Evolutionary conservation across 768 basidiomycete genomes (phyloP).

Genomic region (Phlebiopsis gigantea): DNA sequence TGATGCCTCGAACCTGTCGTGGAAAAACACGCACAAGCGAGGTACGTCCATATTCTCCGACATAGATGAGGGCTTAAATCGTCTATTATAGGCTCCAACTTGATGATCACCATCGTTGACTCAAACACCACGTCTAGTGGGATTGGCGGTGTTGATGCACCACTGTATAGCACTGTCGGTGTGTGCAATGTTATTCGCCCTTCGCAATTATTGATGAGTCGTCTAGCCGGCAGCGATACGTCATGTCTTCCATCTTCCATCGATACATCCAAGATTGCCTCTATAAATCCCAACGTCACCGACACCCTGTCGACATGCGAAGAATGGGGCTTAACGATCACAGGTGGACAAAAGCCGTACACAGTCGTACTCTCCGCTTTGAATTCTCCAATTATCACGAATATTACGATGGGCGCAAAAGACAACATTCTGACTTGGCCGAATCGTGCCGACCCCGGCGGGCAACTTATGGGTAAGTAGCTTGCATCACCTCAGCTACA

Average conservation of each 20-base stretch:
- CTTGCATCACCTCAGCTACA: not conserved
- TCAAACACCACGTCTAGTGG: conserved; percentile 27
- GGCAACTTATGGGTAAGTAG: conserved; percentile 36
- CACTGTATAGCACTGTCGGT: conserved; percentile 2
- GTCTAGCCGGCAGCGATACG: conserved; percentile 27
- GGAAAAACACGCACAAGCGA: conserved; percentile 33
- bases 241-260: conserved; percentile 20
- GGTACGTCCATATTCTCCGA: conserved; percentile 28
- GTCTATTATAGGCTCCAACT: conserved; percentile 30
- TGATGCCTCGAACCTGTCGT: conserved; percentile 28
- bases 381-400: conserved; percentile 35
- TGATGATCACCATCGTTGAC: conserved; percentile 43
- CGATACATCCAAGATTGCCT: conserved; percentile 24
- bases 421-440: conserved; percentile 39
- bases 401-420: conserved; percentile 32
- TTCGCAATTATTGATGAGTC: not conserved
- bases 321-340: conserved; percentile 41
- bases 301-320: conserved; percentile 35
- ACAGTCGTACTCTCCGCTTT: conserved; percentile 34
- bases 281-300: conserved; percentile 35
- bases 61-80: not conserved
- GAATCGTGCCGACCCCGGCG: conserved; percentile 34
- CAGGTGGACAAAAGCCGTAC: conserved; percentile 41
- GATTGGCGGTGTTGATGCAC: conserved; percentile 34
- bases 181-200: not conserved